A percentile compares a stretch with the other conserved stretches of the same genome.
Conservation (phyloP, 495 filamentous ascomycete species). For the Eremomyces bilateralis region DNA sequence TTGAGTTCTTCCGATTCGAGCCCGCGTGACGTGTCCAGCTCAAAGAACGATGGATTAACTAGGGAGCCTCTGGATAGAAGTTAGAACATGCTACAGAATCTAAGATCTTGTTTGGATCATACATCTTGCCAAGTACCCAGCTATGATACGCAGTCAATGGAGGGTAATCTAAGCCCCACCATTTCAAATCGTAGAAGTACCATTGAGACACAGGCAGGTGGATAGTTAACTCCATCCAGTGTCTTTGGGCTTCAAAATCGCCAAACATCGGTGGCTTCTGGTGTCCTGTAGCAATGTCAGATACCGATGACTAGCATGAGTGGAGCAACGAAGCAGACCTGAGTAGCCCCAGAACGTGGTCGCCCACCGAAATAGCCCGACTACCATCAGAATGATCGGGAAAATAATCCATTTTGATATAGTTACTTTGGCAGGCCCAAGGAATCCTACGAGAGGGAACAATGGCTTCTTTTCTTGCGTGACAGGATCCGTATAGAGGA, state of each 20-base stretch:
- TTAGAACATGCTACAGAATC: not conserved
- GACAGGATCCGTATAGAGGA: not conserved
- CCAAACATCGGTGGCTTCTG: slow-evolving; percentile 76
- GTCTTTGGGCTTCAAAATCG: slow-evolving; percentile 90
- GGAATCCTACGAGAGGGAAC: slow-evolving; percentile 75
- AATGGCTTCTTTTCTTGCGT: slow-evolving; percentile 24
- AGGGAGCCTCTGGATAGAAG: slow-evolving; percentile 32
- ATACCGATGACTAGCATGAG: not conserved
- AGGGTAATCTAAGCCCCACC: slow-evolving; percentile 96
- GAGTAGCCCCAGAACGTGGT: slow-evolving; percentile 88
- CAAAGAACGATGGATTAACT: slow-evolving; percentile 73
- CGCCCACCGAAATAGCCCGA: slow-evolving; percentile 83
- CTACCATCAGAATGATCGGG: slow-evolving; percentile 68
- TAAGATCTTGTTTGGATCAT: slow-evolving; percentile 7
- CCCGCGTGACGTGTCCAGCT: slow-evolving; percentile 64
- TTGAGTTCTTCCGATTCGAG: slow-evolving; percentile 60
- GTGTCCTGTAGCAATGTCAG: slow-evolving; percentile 43
- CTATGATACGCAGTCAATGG: slow-evolving; percentile 95
- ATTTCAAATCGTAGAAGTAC: slow-evolving; percentile 92
- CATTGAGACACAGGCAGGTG: slow-evolving; percentile 78
- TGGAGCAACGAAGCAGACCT: slow-evolving; percentile 26
- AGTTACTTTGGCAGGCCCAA: slow-evolving; percentile 70
- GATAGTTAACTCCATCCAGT: slow-evolving; percentile 95
- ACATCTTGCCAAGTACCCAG: slow-evolving; percentile 79
- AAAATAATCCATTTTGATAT: slow-evolving; percentile 86